Conservation (phyloP, 2,329 filamentous ascomycete species). For the Beauveria bassiana region DNA sequence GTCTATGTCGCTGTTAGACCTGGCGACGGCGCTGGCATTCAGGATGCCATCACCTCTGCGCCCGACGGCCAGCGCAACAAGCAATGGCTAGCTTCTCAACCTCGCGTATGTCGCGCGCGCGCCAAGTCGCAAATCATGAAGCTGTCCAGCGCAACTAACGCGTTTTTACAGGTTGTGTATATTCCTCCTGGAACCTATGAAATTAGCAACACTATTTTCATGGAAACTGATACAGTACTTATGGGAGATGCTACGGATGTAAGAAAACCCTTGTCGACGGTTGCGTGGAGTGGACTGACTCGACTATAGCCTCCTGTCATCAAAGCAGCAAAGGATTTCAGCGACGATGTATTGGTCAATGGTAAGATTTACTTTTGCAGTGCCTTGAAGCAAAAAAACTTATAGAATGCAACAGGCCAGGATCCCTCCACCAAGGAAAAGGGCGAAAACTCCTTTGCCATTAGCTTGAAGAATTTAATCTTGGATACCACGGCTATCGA, state of each 20-base stretch:
- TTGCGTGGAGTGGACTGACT: conserved; percentile 5
- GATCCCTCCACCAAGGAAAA: conserved; percentile 25
- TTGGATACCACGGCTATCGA: conserved; percentile 33
- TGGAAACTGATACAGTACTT: conserved; percentile 37
- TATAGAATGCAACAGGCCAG: conserved; percentile 13
- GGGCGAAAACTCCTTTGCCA: conserved; percentile 35
- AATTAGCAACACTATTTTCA: conserved; percentile 29
- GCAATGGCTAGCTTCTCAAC: conserved; percentile 9
- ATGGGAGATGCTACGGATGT: conserved; percentile 36
- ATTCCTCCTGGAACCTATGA: conserved; percentile 35
- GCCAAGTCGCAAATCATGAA: not conserved
- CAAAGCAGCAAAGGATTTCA: conserved; percentile 31
- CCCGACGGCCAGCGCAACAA: conserved; percentile 6
- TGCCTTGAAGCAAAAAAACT: too few species aligned
- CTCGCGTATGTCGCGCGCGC: conserved; percentile 14
- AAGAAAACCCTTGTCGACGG: not conserved
- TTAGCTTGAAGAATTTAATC: conserved; percentile 35
- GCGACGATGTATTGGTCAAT: conserved; percentile 16
- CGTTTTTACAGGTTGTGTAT: conserved; percentile 23
- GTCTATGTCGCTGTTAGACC: conserved; percentile 1
- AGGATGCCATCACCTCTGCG: conserved; percentile 1
- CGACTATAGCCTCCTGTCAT: conserved; percentile 27
- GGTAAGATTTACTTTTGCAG: not conserved
- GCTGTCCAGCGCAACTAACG: not conserved
- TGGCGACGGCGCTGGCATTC: conserved; percentile 1